phyloP scores from a whole-genome alignment of 2,329 filamentous ascomycete species.

The Helotiales sp. region DNA sequence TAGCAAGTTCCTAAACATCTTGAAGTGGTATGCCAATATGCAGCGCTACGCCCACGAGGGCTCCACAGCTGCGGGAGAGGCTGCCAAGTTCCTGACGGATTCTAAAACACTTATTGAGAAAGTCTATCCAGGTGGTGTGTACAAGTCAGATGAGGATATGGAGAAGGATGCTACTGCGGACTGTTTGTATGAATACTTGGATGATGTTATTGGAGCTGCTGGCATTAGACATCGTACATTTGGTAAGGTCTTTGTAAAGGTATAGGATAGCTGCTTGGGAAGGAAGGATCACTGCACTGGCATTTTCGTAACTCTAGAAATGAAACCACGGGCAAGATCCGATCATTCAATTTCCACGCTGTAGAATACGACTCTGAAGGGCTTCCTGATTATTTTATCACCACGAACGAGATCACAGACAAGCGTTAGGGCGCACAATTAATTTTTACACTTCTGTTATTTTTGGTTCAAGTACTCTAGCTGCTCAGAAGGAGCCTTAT shows the following conservation, averaged over 20 bases:
- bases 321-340: no score
- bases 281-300: no score
- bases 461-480: background rate
- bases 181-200: background rate
- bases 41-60: constrained; percentile 4
- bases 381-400: no score
- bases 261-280: background rate
- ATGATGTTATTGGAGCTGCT: background rate
- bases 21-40: constrained; percentile 6
- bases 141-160: constrained; percentile 2
- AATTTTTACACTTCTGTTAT: background rate
- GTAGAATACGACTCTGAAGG: no score
- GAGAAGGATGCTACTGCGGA: background rate
- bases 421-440: background rate
- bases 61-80: background rate
- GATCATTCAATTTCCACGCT: no score
- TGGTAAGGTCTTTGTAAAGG: background rate
- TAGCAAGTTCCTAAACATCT: background rate
- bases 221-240: background rate
- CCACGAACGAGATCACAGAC: no score
- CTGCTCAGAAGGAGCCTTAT: background rate
- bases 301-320: no score
- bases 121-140: background rate
- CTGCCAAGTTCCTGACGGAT: background rate
- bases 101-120: background rate